Conservation (phyloP, 208 protist species). For the Trypanosoma avium region DNA sequence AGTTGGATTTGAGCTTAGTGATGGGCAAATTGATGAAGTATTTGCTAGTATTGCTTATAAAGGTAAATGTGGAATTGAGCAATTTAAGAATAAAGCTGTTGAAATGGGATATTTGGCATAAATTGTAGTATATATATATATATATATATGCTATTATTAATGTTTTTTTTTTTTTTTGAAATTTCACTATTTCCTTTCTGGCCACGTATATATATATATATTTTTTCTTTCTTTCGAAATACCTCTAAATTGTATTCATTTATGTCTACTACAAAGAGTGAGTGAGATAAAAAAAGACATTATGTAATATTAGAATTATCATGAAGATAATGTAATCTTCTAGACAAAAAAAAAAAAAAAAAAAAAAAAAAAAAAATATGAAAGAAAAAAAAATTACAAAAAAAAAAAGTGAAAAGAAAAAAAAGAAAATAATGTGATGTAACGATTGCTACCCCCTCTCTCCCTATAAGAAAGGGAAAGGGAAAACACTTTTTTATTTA, state of each 20-base stretch:
- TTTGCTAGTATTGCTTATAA: conserved; percentile 48
- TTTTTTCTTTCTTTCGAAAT: conserved; percentile 5
- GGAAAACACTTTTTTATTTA: too few species aligned
- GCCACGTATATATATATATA: background rate
- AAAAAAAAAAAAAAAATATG: background rate
- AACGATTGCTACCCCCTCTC: too few species aligned
- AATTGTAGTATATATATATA: background rate
- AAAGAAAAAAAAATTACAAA: background rate
- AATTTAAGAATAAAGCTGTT: conserved; percentile 83
- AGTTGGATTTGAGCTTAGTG: conserved; percentile 63
- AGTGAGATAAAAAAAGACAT: conserved; percentile 8
- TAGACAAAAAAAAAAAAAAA: background rate
- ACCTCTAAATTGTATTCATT: too few species aligned
- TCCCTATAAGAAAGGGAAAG: too few species aligned
- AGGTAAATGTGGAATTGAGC: conserved; percentile 74
- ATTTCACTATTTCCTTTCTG: too few species aligned
- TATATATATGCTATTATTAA: too few species aligned
- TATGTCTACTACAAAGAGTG: too few species aligned
- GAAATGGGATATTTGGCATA: conserved; percentile 59
- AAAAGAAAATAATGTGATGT: conserved; percentile 6
- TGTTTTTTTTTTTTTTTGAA: too few species aligned
- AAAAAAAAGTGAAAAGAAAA: conserved; percentile 18
- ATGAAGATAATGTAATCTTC: background rate
- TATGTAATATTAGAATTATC: too few species aligned
- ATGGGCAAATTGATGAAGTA: conserved; percentile 68